Evolutionary conservation across 1,284 basidiomycete genomes (phyloP).

Genomic region (Ganoderma sp.): DNA sequence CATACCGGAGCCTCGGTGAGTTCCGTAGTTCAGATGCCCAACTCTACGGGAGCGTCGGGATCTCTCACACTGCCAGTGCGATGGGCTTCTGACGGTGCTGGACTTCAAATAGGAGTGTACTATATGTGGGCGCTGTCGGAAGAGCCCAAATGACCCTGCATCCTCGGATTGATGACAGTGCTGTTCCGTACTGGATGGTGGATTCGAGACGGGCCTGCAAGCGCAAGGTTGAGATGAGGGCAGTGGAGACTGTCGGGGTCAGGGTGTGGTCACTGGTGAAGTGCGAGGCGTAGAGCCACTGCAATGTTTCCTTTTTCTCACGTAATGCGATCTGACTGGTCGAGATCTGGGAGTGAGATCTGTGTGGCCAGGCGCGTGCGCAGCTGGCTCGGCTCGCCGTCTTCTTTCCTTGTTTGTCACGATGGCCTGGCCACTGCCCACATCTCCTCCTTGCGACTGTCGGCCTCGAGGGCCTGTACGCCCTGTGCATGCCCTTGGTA

Average conservation of each 20-base stretch:
- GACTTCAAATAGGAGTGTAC: conserved; percentile 52
- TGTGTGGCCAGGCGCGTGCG: conserved; percentile 7
- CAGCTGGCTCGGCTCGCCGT: conserved; percentile 15
- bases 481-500: conserved; percentile 15
- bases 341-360: conserved; percentile 21
- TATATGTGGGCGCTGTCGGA: conserved; percentile 67
- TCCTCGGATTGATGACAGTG: not conserved
- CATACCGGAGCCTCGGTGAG: conserved; percentile 79
- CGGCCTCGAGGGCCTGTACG: conserved; percentile 22
- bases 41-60: not conserved
- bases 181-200: not conserved
- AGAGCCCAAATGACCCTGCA: conserved; percentile 35
- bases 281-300: not conserved
- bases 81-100: conserved; percentile 12
- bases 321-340: conserved; percentile 24
- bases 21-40: conserved; percentile 9
- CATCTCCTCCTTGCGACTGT: conserved; percentile 14
- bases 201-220: not conserved
- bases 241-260: not conserved
- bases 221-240: not conserved
- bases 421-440: conserved; percentile 3
- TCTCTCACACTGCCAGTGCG: not conserved
- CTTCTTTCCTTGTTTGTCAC: conserved; percentile 13
- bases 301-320: conserved; percentile 26
- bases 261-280: not conserved